Conservation (phyloP, 495 filamentous ascomycete species). For the Tirmania nivea region DNA sequence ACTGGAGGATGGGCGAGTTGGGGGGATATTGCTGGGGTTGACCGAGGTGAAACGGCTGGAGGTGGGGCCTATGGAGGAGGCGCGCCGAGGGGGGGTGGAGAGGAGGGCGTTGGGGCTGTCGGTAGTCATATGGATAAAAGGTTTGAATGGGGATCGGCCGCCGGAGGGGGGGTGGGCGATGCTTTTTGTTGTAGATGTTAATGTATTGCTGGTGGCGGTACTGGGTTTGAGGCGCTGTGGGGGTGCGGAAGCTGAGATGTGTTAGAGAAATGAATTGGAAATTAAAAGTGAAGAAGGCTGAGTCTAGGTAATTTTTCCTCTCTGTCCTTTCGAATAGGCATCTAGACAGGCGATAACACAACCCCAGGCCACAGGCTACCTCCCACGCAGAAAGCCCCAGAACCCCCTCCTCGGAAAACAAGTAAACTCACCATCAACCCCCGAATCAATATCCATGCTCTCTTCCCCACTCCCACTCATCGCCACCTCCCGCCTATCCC, state of each 20-base stretch:
- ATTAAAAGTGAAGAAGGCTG: too few relatives aligned
- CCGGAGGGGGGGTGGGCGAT: conserved; percentile 10
- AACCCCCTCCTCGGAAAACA: too few relatives aligned
- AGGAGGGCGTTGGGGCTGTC: conserved; percentile 8
- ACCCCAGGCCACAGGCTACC: too few relatives aligned
- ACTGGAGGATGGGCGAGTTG: conserved; percentile 8
- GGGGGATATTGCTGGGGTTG: conserved; percentile 3
- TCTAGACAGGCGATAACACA: too few relatives aligned
- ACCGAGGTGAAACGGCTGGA: background rate
- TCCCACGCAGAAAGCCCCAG: too few relatives aligned
- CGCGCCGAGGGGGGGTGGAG: conserved; percentile 33
- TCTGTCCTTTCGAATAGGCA: too few relatives aligned
- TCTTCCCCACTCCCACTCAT: conserved; percentile 12
- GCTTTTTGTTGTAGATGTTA: conserved; percentile 23
- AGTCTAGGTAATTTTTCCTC: too few relatives aligned
- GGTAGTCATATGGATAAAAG: conserved; percentile 7
- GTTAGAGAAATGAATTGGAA: too few relatives aligned
- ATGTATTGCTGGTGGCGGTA: conserved; percentile 18
- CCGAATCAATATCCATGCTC: conserved; percentile 24
- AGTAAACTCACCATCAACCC: background rate
- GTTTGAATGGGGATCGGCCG: conserved; percentile 33
- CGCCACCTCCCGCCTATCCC: conserved; percentile 15
- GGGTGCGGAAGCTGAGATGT: background rate
- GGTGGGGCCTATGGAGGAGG: conserved; percentile 21
- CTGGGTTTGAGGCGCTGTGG: conserved; percentile 10